Evolutionary conservation across 1,139 yeast species (phyloP).

Genomic region (Tardiomyces digboiensis): DNA sequence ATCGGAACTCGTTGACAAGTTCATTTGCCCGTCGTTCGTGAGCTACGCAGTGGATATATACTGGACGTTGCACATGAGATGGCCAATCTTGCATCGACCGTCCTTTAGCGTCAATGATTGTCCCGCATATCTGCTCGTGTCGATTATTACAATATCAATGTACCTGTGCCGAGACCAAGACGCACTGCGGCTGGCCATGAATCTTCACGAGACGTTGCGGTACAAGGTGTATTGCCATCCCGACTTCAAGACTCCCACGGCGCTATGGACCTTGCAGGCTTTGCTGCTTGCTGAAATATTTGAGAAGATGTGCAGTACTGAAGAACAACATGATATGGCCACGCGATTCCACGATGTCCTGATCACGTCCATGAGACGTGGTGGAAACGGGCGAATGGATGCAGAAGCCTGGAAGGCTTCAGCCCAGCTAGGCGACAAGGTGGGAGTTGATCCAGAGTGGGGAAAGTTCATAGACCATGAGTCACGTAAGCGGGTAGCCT

Average conservation of each 20-base stretch:
- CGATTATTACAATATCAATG: slow-evolving; percentile 47
- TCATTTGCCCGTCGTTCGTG: slow-evolving; percentile 13
- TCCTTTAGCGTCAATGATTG: slow-evolving; percentile 42
- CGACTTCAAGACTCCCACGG: slow-evolving; percentile 49
- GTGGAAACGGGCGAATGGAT: too few relatives aligned
- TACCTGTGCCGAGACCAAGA: slow-evolving; percentile 26
- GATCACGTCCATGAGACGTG: slow-evolving; percentile 18
- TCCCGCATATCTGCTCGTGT: slow-evolving; percentile 40
- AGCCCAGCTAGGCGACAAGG: background rate
- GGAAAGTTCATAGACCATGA: slow-evolving; percentile 15
- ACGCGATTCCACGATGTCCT: slow-evolving; percentile 18
- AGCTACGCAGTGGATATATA: slow-evolving; percentile 17
- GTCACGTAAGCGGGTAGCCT: slow-evolving; percentile 16
- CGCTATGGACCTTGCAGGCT: slow-evolving; percentile 56
- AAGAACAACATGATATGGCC: slow-evolving; percentile 35
- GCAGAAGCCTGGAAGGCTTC: background rate
- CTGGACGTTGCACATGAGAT: slow-evolving; percentile 40
- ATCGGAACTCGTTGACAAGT: slow-evolving; percentile 11
- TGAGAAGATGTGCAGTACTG: slow-evolving; percentile 46
- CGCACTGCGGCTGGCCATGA: slow-evolving; percentile 29
- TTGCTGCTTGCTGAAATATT: slow-evolving; percentile 51
- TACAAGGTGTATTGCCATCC: slow-evolving; percentile 46
- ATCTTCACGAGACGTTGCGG: slow-evolving; percentile 47
- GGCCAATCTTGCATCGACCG: slow-evolving; percentile 49
- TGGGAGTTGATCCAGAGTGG: slow-evolving; percentile 13